phyloP scores from a whole-genome alignment of 441 rosid species.

The Brassica hybrid region DNA sequence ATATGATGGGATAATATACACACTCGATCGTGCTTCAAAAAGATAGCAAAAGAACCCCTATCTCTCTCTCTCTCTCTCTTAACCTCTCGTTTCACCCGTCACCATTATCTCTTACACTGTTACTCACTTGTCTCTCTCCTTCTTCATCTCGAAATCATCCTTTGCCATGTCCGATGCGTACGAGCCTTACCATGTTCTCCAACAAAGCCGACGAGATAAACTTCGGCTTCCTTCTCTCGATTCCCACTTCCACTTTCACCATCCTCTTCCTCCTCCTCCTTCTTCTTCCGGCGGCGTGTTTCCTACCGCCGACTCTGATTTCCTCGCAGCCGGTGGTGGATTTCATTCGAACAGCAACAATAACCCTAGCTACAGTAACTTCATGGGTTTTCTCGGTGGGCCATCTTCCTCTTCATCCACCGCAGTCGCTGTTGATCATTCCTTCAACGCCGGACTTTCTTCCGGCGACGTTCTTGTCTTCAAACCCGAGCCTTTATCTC shows the following conservation, averaged over 20 bases:
- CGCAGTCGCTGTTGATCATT: constrained; percentile 41
- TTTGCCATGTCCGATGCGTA: constrained; percentile 66
- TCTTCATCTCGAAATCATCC: constrained; percentile 21
- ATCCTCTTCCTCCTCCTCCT: constrained; percentile 46
- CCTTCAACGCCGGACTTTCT: constrained; percentile 46
- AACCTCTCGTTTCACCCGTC: constrained; percentile 62
- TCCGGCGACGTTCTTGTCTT: constrained; percentile 48
- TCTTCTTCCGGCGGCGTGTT: constrained; percentile 43
- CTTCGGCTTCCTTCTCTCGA: constrained; percentile 53
- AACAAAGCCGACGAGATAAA: constrained; percentile 77
- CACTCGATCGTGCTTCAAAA: constrained; percentile 36
- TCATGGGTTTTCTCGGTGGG: constrained; percentile 44
- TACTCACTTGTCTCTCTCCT: constrained; percentile 22
- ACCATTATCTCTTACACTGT: constrained; percentile 63
- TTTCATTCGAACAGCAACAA: constrained; percentile 67
- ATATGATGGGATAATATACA: constrained; percentile 19
- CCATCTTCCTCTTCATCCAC: constrained; percentile 39
- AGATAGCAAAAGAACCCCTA: constrained; percentile 33
- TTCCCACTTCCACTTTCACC: constrained; percentile 42
- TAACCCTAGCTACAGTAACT: constrained; percentile 50
- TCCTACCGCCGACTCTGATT: constrained; percentile 58
- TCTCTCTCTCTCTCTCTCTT: constrained; percentile 35
- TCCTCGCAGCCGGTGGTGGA: constrained; percentile 54
- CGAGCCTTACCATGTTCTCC: constrained; percentile 80
- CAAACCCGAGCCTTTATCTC: constrained; percentile 64